Evolutionary conservation across 2,329 filamentous ascomycete genomes (phyloP).

Genomic region (Byssothecium circinans): DNA sequence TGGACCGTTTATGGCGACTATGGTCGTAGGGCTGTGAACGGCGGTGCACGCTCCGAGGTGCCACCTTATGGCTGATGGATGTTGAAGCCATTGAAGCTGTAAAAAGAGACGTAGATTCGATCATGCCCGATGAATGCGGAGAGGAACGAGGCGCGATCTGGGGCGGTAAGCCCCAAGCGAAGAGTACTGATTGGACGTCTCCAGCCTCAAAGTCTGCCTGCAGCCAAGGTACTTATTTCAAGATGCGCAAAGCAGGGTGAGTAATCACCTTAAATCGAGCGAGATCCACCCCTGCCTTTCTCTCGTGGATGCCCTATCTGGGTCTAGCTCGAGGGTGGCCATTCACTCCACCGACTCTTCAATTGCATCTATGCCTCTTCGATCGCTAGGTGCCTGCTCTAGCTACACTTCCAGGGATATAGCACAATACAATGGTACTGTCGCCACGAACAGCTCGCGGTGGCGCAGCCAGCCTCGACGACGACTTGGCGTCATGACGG

Average conservation of each 20-base stretch:
- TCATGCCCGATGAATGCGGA: constrained; percentile 6
- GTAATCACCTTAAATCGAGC: constrained; percentile 14
- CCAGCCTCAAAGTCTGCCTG: background rate
- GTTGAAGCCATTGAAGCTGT: constrained; percentile 6
- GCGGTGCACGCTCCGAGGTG: constrained; percentile 1
- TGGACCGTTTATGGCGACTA: constrained; percentile 4
- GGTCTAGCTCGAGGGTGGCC: constrained; percentile 9
- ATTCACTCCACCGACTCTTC: background rate
- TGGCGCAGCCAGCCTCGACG: constrained; percentile 7
- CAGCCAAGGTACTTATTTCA: constrained; percentile 1
- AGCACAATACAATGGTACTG: constrained; percentile 3
- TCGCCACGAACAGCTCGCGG: constrained; percentile 1
- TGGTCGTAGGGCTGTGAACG: constrained; percentile 4
- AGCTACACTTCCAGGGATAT: constrained; percentile 6
- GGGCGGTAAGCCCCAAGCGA: constrained; percentile 2
- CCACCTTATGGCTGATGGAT: constrained; percentile 12
- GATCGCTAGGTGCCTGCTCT: background rate
- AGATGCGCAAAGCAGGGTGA: constrained; percentile 6
- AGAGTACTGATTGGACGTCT: constrained; percentile 3
- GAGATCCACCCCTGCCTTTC: constrained; percentile 9
- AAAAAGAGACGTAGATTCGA: constrained; percentile 2
- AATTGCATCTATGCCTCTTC: background rate
- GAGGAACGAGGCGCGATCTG: constrained; percentile 7
- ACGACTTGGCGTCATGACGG: background rate
- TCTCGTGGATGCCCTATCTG: constrained; percentile 7